Base-by-base conservation (phyloP, 805 yeast genomes). In the Metschnikowia corniflorae region DNA sequence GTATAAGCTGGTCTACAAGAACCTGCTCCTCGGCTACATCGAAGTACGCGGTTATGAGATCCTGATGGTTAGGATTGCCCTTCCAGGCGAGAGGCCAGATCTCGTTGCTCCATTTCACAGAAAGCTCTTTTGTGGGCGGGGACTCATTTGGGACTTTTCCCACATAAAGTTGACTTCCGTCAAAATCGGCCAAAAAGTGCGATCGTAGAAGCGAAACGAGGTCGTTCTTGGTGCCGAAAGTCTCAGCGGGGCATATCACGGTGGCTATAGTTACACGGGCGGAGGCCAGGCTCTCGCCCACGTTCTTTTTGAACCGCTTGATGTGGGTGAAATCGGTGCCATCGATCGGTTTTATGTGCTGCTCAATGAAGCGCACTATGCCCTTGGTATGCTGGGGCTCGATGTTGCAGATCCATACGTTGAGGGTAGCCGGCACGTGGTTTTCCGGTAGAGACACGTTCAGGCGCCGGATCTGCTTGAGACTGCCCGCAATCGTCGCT, bases 31-130 rank as follows among this genome's bases (percentile, higher is more conserved):
- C 54, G 0, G 49, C 61, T 33, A 77, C 65, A 42, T 84, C 75
- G 35, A 80, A 63, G 2, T 49, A 50, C 16, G 78, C 66, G 6
- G 75, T 78, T 19, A 81, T 78, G 26, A 86, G 58, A 21, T 73
- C 74, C 51, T 84, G 93, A 41, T 80, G 78, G 47, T 79, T 70
- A 0, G 95, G 94, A 53, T 89, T 87, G 0, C 97, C 97, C 48
- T 88, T 80, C 97, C 97, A 93, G 26, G 86, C 71, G 36, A 86
- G 62, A 0, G 97, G 97, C 98, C 97, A 91, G 46, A 72, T 75
- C 13, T 63, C 47, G 4, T 58, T 38, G 2, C 88, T 73, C 96
- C 96, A 89, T 27, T 66, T 63, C 1, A 59, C 40, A 16, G 82
- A 73, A 12, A 77, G 57, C n/a, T 81, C 87, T 47, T 81, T 84